These are phyloP conservation scores for Jatropha podagrica DNA, from an alignment of 441 rosid genomes.

Conservation along the genomic window DNA sequence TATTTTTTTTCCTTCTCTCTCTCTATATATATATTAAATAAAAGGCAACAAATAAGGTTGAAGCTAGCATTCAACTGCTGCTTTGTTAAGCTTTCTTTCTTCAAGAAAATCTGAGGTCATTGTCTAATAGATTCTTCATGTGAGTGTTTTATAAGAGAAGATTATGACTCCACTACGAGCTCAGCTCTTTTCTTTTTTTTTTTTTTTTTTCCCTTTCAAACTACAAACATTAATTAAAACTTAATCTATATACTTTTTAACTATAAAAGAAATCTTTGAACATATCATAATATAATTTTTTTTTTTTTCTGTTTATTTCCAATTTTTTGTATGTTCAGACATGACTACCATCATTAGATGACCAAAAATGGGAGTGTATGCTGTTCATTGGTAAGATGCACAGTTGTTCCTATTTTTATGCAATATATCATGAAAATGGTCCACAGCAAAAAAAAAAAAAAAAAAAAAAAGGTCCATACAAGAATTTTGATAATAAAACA, in stretches of 20 bases:
- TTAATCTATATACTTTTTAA: neutral
- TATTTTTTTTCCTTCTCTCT: too few species aligned
- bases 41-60: too few species aligned
- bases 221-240: neutral
- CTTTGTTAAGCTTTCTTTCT: slow-evolving; percentile 28
- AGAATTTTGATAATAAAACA: slow-evolving; percentile 22
- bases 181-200: neutral
- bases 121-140: slow-evolving; percentile 53
- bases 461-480: slow-evolving; percentile 8
- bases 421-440: slow-evolving; percentile 4
- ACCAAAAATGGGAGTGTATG: neutral
- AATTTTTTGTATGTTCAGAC: neutral
- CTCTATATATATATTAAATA: too few species aligned
- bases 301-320: neutral
- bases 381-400: slow-evolving; percentile 16
- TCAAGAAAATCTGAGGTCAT: slow-evolving; percentile 38
- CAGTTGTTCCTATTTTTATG: neutral
- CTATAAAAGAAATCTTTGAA: slow-evolving; percentile 18
- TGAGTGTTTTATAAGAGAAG: slow-evolving; percentile 30
- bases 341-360: slow-evolving; percentile 12
- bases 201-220: neutral
- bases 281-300: neutral
- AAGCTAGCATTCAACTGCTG: slow-evolving; percentile 20
- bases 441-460: neutral
- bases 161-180: slow-evolving; percentile 29